Base-by-base conservation (phyloP, 768 basidiomycete genomes). In the Xerocomus spinulosus region DNA sequence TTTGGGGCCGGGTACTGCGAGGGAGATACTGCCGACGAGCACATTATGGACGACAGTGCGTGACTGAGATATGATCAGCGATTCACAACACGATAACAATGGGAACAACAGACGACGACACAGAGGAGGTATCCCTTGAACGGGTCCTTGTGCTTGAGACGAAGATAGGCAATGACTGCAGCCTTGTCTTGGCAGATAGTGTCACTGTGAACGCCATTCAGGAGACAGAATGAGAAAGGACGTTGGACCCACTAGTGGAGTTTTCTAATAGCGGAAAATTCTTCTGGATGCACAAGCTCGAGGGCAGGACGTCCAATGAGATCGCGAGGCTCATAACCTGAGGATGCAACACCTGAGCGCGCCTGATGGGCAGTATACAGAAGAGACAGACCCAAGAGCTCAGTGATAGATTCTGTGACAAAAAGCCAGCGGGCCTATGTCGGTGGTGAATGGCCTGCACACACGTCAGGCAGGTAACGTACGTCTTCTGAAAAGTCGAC, bases 281-380 rank as follows among this genome's bases (percentile, higher is more conserved):
- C 87, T 43, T 90, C 88, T 2, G 87, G 87, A 61, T 91, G 88
- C 24, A 87, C 85, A 51, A 90, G 82, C 45, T 86, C 79, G 36
- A 89, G 70, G 3, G 83, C 85, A 4, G 86, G 78, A 28, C 70
- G 73, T 3, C 84, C 84, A 45, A 85, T 72, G 51, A 89, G 73
- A 56, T 90, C 87, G 43, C 73, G 70, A 8, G 85, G 83, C 55
- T 90, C 87, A 58, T 75, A 90, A 42, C 87, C 87, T 89, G 58
- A 18, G 20, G 28, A n/a, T 40, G 5, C 13, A 15, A 21, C 7
- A 36, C 15, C 24, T 55, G 36, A 47, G 17, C 9, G 7, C 14
- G 4, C 17, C 2, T 12, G 28, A 41, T n/a, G 6, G 33, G 24
- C 1, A 15, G 28, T 4, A 18, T 28, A 37, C 7, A 14, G 15